Percentiles rank a stretch among this genome's conserved stretches.
Conservation (phyloP, 371 early-diverging fungal genomes). For the Mucor velutinosus region DNA sequence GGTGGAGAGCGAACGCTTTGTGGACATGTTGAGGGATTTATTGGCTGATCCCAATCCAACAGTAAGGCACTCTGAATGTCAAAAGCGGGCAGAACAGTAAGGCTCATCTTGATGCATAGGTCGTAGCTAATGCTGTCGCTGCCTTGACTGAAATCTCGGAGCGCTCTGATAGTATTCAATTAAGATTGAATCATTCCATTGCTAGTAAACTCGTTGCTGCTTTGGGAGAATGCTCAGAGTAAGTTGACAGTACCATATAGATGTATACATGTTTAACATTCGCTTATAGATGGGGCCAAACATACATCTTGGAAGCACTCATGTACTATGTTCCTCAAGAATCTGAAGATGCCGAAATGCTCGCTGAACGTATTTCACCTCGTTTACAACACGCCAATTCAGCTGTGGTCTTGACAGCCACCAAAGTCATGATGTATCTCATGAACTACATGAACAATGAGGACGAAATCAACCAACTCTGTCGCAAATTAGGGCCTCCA, state of each 20-base stretch:
- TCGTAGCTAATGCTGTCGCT: conserved; percentile 92
- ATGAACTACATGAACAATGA: conserved; percentile 86
- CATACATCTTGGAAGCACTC: conserved; percentile 85
- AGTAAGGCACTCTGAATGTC: conserved; percentile 48
- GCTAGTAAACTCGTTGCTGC: conserved; percentile 90
- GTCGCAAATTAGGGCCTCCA: conserved; percentile 88
- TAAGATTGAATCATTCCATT: conserved; percentile 72
- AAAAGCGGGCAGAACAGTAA: not conserved
- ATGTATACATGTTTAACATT: not conserved
- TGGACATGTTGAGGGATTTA: conserved; percentile 82
- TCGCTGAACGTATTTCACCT: conserved; percentile 92
- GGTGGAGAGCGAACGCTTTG: conserved; percentile 79
- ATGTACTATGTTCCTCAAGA: conserved; percentile 86
- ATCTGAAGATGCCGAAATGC: conserved; percentile 83
- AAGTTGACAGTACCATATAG: conserved; percentile 11
- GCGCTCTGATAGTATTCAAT: conserved; percentile 69
- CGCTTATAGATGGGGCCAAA: conserved; percentile 89
- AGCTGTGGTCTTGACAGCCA: conserved; percentile 90
- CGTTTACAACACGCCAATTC: conserved; percentile 97
- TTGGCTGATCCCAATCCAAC: conserved; percentile 94
- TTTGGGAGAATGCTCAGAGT: conserved; percentile 95
- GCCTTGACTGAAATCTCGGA: conserved; percentile 91
- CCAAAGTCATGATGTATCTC: conserved; percentile 87
- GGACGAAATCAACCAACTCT: conserved; percentile 68
- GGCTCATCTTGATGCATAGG: conserved; percentile 47